Base-by-base conservation (phyloP, 495 filamentous ascomycete genomes). In the Symbiotaphrina buchneri region DNA sequence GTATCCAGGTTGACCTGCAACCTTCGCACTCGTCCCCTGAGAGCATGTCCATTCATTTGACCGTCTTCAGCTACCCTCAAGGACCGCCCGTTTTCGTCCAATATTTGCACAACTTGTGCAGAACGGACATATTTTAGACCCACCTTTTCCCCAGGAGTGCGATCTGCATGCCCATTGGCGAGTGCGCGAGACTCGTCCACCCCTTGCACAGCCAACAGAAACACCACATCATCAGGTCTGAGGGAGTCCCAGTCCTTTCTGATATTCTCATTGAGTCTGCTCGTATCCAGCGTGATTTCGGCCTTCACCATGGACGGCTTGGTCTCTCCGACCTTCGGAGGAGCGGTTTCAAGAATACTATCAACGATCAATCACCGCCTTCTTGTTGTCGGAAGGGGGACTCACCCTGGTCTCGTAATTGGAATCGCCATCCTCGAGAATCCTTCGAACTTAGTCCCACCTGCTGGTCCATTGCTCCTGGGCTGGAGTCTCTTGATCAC, bases 351-450 rank as follows among this genome's bases (percentile, higher is more conserved):
- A 27, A 94, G 57, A 26, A 99, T 80, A 16, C 42, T 47, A 27
- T 22, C 30, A 42, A 39, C 22, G 38, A 39, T 21, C 27, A 32
- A 26, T 24, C 18, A 13, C n/a, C 23, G 27, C 20, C 14, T 7
- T 30, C 11, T 3, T 10, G 21, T 35, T 24, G 27, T 5, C 6
- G 15, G n/a, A 10, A 18, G 10, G 13, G 17, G 6, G 6, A 47
- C 54, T 38, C 42, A 59, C 52, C 81, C 76, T 39, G 83, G 81
- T 39, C 77, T 85, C 3, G 65, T 58, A 36, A 94, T 90, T 1
- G 78, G 71, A 21, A 95, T 59, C 2, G 83, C 80, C 81, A 95
- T 91, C 39, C 64, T 78, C 1, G 85, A 93, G 41, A 80, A 87
- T 1, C 87, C 87, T 8, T 74, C 59, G 40, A 93, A 95, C 2